Evolutionary conservation across 768 basidiomycete genomes (phyloP).

Genomic region (Leccinum imitatum): DNA sequence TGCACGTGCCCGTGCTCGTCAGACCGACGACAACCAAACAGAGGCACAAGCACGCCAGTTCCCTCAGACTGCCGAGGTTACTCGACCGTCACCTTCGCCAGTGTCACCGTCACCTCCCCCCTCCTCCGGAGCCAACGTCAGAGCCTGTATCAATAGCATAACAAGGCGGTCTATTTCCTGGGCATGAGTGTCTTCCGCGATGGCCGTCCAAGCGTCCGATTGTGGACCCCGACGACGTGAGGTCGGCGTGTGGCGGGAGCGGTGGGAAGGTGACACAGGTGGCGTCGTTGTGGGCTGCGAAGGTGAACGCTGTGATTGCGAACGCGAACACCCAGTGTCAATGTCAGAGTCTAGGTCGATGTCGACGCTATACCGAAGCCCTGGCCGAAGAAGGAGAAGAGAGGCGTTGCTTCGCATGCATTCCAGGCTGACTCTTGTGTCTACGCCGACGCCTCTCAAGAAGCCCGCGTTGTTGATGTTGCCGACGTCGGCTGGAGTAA

Average conservation of each 20-base stretch:
- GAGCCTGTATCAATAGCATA: background rate
- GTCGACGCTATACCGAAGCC: too few relatives aligned
- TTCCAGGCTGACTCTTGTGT: too few relatives aligned
- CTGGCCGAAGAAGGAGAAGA: background rate
- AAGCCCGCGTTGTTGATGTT: constrained; percentile 4
- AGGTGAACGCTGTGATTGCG: constrained; percentile 22
- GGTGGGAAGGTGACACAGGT: constrained; percentile 48
- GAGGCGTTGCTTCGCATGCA: constrained; percentile 5
- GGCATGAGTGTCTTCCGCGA: too few relatives aligned
- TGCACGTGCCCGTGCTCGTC: background rate
- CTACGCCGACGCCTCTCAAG: constrained; percentile 3
- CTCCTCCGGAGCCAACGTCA: too few relatives aligned
- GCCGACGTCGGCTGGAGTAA: background rate
- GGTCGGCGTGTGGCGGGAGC: constrained; percentile 73
- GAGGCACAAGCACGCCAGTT: too few relatives aligned
- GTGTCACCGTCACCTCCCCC: too few relatives aligned
- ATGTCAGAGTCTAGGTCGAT: background rate
- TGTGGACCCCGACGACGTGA: constrained; percentile 57
- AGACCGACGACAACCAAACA: background rate
- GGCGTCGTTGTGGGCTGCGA: constrained; percentile 47
- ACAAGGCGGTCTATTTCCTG: constrained; percentile 19
- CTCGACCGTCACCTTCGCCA: too few relatives aligned
- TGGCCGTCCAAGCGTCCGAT: too few relatives aligned
- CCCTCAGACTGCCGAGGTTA: too few relatives aligned
- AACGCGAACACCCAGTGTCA: background rate